Conservation (phyloP, 1,284 basidiomycete species). For the Mycosarcoma mackinlayi region DNA sequence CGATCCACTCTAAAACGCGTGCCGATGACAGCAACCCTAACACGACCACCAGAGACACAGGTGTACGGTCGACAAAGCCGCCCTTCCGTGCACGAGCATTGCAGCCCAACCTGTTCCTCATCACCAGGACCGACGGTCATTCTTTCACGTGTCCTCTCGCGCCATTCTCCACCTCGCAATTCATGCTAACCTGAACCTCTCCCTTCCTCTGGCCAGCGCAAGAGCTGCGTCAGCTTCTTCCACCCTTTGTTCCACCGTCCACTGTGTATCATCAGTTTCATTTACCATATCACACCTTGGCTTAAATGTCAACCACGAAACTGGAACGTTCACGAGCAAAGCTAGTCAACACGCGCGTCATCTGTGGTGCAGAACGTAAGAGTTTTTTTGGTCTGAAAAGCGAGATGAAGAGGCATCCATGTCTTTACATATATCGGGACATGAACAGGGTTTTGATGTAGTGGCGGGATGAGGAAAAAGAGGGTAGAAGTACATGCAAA, state of each 20-base stretch:
- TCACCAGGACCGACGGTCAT: conserved; percentile 19
- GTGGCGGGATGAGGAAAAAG: not conserved
- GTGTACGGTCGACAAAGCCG: not conserved
- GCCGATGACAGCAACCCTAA: too few species aligned
- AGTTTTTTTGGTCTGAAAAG: conserved; percentile 33
- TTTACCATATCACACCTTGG: too few species aligned
- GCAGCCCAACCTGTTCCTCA: conserved; percentile 13
- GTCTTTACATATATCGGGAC: conserved; percentile 6
- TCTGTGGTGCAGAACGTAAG: not conserved
- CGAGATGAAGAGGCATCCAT: conserved; percentile 22
- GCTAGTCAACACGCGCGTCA: not conserved
- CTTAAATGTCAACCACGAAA: too few species aligned
- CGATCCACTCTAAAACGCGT: too few species aligned
- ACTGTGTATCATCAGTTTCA: too few species aligned
- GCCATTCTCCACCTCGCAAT: not conserved
- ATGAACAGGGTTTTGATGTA: conserved; percentile 11
- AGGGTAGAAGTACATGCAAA: conserved; percentile 47
- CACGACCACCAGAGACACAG: too few species aligned
- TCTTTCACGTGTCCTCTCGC: not conserved
- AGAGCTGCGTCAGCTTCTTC: too few species aligned
- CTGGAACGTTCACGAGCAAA: too few species aligned
- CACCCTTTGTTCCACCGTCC: too few species aligned
- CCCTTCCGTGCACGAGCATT: conserved; percentile 1
- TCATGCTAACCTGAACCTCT: too few species aligned
- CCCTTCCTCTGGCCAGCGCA: too few species aligned